Conservation (phyloP, 164 flowering plant genomes). For the Litsea cubeba region DNA sequence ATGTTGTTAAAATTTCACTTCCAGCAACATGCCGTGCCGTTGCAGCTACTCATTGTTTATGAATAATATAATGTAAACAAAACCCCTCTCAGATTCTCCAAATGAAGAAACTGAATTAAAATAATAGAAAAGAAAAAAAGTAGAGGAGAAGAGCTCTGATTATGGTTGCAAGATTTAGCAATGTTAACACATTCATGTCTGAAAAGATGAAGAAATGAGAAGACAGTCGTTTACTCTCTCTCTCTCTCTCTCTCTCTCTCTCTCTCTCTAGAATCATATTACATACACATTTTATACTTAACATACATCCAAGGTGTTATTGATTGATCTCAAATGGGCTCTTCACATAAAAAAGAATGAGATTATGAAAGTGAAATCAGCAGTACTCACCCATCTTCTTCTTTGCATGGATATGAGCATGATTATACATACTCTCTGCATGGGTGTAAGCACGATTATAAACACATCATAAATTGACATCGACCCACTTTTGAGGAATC, state of each 20-base stretch:
- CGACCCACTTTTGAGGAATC: too few species aligned
- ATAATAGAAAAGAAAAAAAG: not conserved
- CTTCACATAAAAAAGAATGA: not conserved
- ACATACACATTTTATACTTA: slow-evolving; percentile 1
- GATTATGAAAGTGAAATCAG: not conserved
- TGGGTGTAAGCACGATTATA: not conserved
- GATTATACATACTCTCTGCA: not conserved
- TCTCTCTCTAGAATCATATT: not conserved
- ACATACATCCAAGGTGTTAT: slow-evolving; percentile 4
- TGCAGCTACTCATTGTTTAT: slow-evolving; percentile 7
- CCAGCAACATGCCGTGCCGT: slow-evolving; percentile 9
- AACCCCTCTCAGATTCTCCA: not conserved
- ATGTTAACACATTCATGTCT: not conserved
- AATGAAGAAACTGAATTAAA: not conserved
- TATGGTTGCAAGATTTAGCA: not conserved
- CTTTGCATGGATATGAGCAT: too few species aligned
- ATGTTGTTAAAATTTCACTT: not conserved
- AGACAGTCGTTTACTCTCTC: not conserved
- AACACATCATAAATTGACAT: not conserved
- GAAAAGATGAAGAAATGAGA: not conserved
- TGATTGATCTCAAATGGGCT: slow-evolving; percentile 9
- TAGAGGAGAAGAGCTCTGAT: not conserved
- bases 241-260: not conserved
- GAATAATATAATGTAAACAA: not conserved
- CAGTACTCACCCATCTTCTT: not conserved